phyloP scores from a whole-genome alignment of 176 grass and related monocot genomes.

The Alloteropsis semialata region DNA sequence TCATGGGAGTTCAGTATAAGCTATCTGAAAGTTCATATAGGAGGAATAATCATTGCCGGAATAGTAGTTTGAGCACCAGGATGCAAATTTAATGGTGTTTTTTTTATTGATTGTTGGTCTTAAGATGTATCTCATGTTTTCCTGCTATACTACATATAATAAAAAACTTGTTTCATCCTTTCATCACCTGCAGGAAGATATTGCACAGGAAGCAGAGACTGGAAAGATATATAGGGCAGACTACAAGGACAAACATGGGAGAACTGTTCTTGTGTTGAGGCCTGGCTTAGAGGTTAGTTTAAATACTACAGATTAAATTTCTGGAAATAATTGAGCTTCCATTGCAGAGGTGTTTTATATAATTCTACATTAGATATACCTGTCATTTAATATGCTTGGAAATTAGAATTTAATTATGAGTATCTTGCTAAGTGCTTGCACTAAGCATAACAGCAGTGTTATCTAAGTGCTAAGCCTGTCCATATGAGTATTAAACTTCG shows the following conservation, averaged over 20 bases:
- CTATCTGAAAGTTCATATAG: neutral
- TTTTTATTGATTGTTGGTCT: neutral
- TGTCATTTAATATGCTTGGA: neutral
- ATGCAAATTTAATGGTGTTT: neutral
- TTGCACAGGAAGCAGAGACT: conserved; percentile 67
- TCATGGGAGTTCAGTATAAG: neutral
- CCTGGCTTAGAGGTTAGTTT: conserved; percentile 69
- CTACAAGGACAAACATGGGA: conserved; percentile 73
- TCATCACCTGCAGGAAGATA: conserved; percentile 51
- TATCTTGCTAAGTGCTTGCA: neutral
- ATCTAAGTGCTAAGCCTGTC: conserved; percentile 1
- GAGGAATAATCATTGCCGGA: neutral
- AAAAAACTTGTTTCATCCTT: neutral
- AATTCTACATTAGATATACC: neutral
- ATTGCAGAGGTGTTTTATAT: conserved; percentile 8
- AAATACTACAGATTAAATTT: neutral
- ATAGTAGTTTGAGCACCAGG: neutral
- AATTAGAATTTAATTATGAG: neutral
- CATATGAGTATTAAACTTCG: neutral
- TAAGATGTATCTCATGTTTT: conserved; percentile 2
- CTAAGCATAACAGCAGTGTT: neutral
- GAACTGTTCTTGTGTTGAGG: conserved; percentile 81
- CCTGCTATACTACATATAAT: neutral
- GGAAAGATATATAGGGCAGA: conserved; percentile 83
- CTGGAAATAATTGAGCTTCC: conserved; percentile 1